A percentile compares a stretch with the other conserved stretches of the same genome.
Conservation (phyloP, 1,284 basidiomycete genomes). For the Neolentinus lepideus region DNA sequence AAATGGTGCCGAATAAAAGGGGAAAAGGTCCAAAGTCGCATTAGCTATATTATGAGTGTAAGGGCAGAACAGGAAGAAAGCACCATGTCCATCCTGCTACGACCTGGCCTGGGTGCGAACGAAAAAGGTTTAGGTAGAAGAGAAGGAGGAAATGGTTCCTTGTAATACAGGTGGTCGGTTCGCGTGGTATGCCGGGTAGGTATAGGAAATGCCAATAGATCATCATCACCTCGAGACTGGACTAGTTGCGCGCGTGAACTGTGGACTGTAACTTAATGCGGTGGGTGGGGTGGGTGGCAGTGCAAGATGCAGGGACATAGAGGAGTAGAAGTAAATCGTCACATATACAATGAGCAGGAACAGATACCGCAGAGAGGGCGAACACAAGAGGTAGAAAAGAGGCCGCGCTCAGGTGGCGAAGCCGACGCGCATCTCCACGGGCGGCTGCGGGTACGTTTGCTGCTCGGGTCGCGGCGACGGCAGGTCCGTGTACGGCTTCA, state of each 20-base stretch:
- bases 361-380: neutral
- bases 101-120: neutral
- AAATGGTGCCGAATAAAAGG: neutral
- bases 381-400: neutral
- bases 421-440: conserved; percentile 26
- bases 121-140: neutral
- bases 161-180: neutral
- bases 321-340: neutral
- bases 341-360: neutral
- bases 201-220: neutral
- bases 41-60: neutral
- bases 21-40: neutral
- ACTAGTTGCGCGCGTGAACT: neutral
- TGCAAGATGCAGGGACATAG: neutral
- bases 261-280: neutral
- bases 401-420: conserved; percentile 19
- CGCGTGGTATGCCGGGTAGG: neutral
- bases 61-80: neutral
- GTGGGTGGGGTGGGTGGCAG: neutral
- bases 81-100: neutral
- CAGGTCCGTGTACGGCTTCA: conserved; percentile 12
- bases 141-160: neutral
- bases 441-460: conserved; percentile 20
- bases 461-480: conserved; percentile 12
- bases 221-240: neutral